These are phyloP conservation scores for Penicillium dipodomyicola DNA, from an alignment of 495 filamentous ascomycete species.

Conservation along the genomic window DNA sequence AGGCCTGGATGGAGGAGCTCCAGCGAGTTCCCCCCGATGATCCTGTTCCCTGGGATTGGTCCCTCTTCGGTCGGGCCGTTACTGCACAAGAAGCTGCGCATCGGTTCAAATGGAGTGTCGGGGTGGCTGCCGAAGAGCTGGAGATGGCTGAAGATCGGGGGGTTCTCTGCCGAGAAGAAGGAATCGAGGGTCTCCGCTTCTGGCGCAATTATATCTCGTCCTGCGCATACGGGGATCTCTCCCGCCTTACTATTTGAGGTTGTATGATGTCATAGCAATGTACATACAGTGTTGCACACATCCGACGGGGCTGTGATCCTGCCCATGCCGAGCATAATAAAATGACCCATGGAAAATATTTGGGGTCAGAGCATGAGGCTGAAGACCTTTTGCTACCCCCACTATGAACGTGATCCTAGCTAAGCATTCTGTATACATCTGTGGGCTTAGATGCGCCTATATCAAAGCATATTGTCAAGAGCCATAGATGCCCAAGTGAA, in stretches of 20 bases:
- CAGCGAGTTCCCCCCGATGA: slow-evolving; percentile 62
- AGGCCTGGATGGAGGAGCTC: slow-evolving; percentile 74
- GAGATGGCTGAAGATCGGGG: slow-evolving; percentile 95
- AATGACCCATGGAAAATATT: neutral
- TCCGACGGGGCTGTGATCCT: neutral
- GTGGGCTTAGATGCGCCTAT: neutral
- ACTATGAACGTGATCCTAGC: neutral
- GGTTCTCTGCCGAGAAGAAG: slow-evolving; percentile 75
- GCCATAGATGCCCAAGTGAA: neutral
- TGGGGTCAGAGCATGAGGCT: neutral
- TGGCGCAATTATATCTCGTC: slow-evolving; percentile 66
- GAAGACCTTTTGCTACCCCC: neutral
- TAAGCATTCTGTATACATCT: neutral
- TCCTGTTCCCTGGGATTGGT: slow-evolving; percentile 72
- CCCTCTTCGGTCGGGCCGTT: slow-evolving; percentile 72
- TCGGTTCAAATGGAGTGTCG: slow-evolving; percentile 95
- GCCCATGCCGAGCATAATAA: neutral
- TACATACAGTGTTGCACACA: neutral
- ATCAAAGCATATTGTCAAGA: neutral
- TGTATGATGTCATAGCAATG: neutral
- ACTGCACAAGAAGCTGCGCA: slow-evolving; percentile 89
- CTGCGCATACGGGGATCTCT: neutral
- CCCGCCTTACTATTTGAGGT: slow-evolving; percentile 8
- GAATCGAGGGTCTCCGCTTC: slow-evolving; percentile 76
- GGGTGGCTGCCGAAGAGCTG: slow-evolving; percentile 92